phyloP scores from a whole-genome alignment of 495 filamentous ascomycete genomes.

The Aspergillus sparsus region DNA sequence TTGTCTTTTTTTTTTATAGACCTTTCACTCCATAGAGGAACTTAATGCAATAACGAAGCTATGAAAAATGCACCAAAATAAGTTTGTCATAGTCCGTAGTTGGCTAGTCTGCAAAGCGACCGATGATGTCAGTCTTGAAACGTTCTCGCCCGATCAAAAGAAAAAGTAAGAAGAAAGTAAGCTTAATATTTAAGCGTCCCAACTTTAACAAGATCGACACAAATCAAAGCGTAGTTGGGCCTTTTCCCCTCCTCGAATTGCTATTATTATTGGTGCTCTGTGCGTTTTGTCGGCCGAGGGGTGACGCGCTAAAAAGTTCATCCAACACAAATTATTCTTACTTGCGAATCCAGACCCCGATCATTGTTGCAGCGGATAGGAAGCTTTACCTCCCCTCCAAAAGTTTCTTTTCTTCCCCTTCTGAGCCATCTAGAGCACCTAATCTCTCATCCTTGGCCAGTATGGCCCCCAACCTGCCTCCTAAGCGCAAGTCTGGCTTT shows the following conservation, averaged over 20 bases:
- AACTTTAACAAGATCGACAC: constrained; percentile 23
- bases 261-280: constrained; percentile 26
- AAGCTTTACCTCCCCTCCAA: too few relatives aligned
- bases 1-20: constrained; percentile 26
- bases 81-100: constrained; percentile 1
- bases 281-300: constrained; percentile 26
- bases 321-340: constrained; percentile 15
- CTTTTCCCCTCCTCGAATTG: constrained; percentile 6
- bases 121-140: constrained; percentile 17
- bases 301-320: constrained; percentile 31
- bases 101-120: not conserved
- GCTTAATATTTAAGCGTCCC: constrained; percentile 25
- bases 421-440: not conserved
- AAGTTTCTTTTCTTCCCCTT: not conserved
- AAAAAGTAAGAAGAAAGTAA: constrained; percentile 20
- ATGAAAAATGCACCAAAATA: constrained; percentile 20
- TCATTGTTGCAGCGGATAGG: too few relatives aligned
- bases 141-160: constrained; percentile 8
- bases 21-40: constrained; percentile 24
- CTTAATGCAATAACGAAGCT: constrained; percentile 31
- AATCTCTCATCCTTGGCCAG: constrained; percentile 15
- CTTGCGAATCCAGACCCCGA: constrained; percentile 7
- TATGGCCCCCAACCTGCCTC: constrained; percentile 38
- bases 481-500: constrained; percentile 37
- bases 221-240: constrained; percentile 20